Conservation (phyloP, 2,329 filamentous ascomycete genomes). For the Dothiorella sarmentorum region DNA sequence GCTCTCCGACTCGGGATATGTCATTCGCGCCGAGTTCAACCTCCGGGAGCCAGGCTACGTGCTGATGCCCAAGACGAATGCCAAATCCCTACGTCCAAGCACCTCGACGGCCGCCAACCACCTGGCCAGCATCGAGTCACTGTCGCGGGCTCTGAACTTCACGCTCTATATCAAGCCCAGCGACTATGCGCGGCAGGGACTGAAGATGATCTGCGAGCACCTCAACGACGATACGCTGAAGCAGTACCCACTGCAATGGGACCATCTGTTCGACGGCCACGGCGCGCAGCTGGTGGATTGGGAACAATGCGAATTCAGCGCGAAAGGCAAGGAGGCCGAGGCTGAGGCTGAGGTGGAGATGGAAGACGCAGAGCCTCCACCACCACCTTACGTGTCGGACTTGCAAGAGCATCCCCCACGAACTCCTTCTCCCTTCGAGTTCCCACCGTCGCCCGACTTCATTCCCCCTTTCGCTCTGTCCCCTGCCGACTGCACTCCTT, state of each 20-base stretch:
- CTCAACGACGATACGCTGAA: not conserved
- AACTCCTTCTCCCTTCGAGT: not conserved
- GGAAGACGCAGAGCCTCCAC: too few relatives aligned
- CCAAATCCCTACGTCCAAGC: constrained; percentile 2
- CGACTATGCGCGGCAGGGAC: constrained; percentile 6
- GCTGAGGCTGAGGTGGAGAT: not conserved
- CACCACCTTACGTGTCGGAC: not conserved
- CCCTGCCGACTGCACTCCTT: not conserved
- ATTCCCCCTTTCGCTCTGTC: not conserved
- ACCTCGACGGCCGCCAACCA: not conserved
- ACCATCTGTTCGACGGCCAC: not conserved
- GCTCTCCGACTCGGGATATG: not conserved
- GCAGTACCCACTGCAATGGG: not conserved
- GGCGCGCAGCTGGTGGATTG: constrained; percentile 4
- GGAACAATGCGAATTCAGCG: not conserved
- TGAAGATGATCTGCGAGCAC: not conserved
- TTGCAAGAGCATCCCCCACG: not conserved
- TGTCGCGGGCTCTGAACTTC: not conserved
- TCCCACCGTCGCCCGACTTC: not conserved
- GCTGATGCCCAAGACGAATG: constrained; percentile 5
- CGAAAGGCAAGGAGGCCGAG: not conserved
- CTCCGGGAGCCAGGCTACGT: constrained; percentile 1
- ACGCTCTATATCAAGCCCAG: constrained; percentile 14
- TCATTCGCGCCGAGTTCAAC: not conserved
- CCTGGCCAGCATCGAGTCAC: not conserved